A percentile compares a stretch with the other conserved stretches of the same genome.
Evolutionary conservation across 345 rosid genomes (phyloP).

Genomic region (Orychophragmus violaceus): DNA sequence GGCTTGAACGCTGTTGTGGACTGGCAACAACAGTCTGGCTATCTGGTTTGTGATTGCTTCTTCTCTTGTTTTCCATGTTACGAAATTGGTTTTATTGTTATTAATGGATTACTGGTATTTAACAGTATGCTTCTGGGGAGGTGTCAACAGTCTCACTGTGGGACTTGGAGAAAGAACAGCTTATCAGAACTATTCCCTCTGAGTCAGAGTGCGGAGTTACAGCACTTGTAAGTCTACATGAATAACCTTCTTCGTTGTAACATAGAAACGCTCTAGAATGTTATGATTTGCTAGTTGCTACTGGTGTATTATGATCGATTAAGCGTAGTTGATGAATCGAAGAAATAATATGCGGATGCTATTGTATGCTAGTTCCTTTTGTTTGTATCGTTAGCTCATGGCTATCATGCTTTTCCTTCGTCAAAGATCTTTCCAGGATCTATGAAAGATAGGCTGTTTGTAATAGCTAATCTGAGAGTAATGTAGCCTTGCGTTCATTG

Average conservation of each 20-base stretch:
- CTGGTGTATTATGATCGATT: background rate
- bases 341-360: background rate
- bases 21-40: constrained; percentile 99
- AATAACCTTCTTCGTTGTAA: constrained; percentile 1
- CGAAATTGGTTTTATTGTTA: background rate
- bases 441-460: too few species aligned
- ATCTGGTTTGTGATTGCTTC: constrained; percentile 52
- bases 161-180: constrained; percentile 95
- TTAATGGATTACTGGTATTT: constrained; percentile 13
- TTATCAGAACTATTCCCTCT: constrained; percentile 60
- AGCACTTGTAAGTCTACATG: constrained; percentile 61
- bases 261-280: constrained; percentile 1
- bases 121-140: constrained; percentile 90
- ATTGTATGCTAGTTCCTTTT: background rate
- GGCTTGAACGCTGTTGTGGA: constrained; percentile 89
- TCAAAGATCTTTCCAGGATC: too few species aligned
- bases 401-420: too few species aligned
- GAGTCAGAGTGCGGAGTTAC: constrained; percentile 74
- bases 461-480: too few species aligned
- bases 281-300: background rate
- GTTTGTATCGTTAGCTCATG: too few species aligned
- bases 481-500: too few species aligned
- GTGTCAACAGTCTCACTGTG: constrained; percentile 71
- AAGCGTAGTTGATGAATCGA: background rate
- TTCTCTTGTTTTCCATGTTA: constrained; percentile 1